Conservation (phyloP, 1,139 yeast genomes). For the Protomyces arabidopsidicola region DNA sequence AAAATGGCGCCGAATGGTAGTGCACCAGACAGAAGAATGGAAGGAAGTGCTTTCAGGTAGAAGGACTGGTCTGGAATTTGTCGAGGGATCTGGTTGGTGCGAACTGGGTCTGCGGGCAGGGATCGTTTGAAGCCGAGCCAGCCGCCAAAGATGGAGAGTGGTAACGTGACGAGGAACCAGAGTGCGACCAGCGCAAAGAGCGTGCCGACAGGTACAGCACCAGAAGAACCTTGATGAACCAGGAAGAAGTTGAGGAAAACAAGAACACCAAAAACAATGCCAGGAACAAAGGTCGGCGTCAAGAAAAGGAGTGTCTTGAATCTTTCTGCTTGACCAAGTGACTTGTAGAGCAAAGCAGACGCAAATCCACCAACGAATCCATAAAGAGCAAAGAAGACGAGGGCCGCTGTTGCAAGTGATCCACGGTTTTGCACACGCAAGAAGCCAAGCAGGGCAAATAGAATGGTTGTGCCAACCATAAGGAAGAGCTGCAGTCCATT, state of each 20-base stretch:
- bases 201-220: constrained; percentile 91
- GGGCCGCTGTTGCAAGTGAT: constrained; percentile 82
- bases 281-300: constrained; percentile 84
- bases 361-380: constrained; percentile 79
- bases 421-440: constrained; percentile 95
- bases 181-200: constrained; percentile 72
- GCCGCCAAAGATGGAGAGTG: constrained; percentile 77
- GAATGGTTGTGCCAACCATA: constrained; percentile 69
- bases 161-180: constrained; percentile 84
- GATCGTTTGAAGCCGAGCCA: constrained; percentile 66
- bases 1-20: constrained; percentile 60
- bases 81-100: constrained; percentile 76
- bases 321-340: constrained; percentile 75
- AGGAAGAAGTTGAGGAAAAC: constrained; percentile 75
- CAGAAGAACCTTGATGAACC: constrained; percentile 74
- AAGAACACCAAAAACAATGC: constrained; percentile 55
- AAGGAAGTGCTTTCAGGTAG: constrained; percentile 65
- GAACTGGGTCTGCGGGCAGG: constrained; percentile 63
- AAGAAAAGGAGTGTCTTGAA: constrained; percentile 83
- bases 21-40: constrained; percentile 74
- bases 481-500: constrained; percentile 80
- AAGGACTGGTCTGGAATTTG: constrained; percentile 91
- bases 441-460: constrained; percentile 81
- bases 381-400: constrained; percentile 70
- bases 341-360: constrained; percentile 79